Base-by-base conservation (phyloP, 768 basidiomycete genomes). In the Tubosaeta sp. region DNA sequence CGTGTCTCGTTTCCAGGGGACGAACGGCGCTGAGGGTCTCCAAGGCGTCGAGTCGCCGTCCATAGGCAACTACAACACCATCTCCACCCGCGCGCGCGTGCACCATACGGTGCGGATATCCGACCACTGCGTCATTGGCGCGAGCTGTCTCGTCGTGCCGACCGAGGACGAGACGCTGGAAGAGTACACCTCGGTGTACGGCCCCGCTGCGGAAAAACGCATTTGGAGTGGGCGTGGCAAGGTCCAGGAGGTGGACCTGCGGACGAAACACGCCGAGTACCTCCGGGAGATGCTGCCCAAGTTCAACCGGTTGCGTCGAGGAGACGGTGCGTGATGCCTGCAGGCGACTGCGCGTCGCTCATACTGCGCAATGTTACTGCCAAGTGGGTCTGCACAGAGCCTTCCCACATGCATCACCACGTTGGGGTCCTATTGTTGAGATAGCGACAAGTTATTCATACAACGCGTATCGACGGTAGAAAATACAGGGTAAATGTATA, bases 241-340 rank as follows among this genome's bases (percentile, higher is more conserved):
- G 58, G 75, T 85, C 0, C 92, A 95, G 62, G 94, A 94, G 61
- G 78, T 79, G 26, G 92, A 92, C 62, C 67, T 97, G 54, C 77
- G 91, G 48, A 73, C 80, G 42, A 97, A 97, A 65, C 95, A 97
- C 61, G 82, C 85, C 5, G 93, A 95, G 61, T 97, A 97, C 67
- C 75, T 98, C 47, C 76, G 85, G 39, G 95, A 97, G 66, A 93
- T 93, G 85, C 62, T 93, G 41, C 90, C 89, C 42, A 92, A 93
- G 71, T 93, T 93, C 63, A 92, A 93, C 66, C 72, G 90, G 46
- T 63, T 91, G 51, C 71, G 86, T 51, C 72, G 82, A 46, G 82
- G 78, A 19, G 82, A 84, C 56, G 81, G 78, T 31, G 70, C 72
- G 47, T 81, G 61, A 70, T 48, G 22, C 45, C n/a, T 19, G 44